Percentiles rank a stretch among this genome's conserved stretches.
Conservation (phyloP, 345 rosid species). For the Hirschfeldia incana region DNA sequence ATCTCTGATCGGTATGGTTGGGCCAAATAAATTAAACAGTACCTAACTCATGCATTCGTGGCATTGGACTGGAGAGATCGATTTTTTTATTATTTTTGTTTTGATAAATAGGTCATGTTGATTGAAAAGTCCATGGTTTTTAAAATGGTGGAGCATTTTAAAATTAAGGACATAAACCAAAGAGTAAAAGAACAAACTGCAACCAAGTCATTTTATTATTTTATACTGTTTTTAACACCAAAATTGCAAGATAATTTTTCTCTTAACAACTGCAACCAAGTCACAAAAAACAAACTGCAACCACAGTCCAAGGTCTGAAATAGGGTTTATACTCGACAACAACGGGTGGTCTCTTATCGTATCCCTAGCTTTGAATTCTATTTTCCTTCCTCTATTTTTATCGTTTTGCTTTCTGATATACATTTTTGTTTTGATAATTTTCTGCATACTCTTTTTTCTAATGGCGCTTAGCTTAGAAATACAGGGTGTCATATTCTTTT, state of each 20-base stretch:
- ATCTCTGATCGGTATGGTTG: slow-evolving; percentile 34
- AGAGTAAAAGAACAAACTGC: background rate
- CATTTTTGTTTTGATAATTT: background rate
- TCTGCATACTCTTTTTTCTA: background rate
- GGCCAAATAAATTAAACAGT: slow-evolving; percentile 29
- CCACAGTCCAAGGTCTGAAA: background rate
- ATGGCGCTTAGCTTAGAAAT: background rate
- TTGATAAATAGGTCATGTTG: background rate
- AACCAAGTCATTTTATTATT: no score
- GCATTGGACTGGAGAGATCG: slow-evolving; percentile 10
- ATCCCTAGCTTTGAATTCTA: background rate
- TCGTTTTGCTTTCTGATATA: background rate
- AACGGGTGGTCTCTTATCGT: background rate
- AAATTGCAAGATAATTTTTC: no score
- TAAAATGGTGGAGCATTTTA: background rate
- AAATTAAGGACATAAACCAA: background rate
- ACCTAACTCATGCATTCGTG: slow-evolving; percentile 31
- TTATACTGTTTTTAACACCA: no score
- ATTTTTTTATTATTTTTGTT: background rate
- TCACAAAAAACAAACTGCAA: background rate
- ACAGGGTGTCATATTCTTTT: background rate
- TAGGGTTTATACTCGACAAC: background rate
- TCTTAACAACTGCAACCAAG: background rate
- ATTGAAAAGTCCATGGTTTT: background rate
- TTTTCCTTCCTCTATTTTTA: background rate